phyloP scores from a whole-genome alignment of 805 yeast genomes.

The Candida michaelii region DNA sequence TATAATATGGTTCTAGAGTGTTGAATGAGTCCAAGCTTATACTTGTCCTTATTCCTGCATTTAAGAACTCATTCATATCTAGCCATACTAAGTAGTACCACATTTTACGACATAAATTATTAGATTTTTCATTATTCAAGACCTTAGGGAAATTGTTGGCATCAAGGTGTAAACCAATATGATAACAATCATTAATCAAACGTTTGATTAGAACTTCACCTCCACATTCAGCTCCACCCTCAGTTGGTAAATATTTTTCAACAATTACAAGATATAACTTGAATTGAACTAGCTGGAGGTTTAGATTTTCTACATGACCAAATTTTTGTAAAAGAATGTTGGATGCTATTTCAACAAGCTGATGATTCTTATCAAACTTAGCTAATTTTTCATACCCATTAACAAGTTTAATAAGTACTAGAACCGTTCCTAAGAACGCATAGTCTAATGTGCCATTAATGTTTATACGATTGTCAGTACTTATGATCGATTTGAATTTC shows the following conservation, averaged over 20 bases:
- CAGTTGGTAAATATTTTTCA: not conserved
- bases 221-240: constrained; percentile 4
- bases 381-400: constrained; percentile 3
- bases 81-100: constrained; percentile 8
- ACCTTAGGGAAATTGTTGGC: constrained; percentile 2
- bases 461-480: not conserved
- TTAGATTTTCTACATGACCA: not conserved
- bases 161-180: constrained; percentile 7
- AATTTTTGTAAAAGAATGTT: constrained; percentile 3
- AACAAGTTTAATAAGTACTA: constrained; percentile 3
- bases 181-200: not conserved
- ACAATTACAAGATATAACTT: not conserved
- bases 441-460: not conserved
- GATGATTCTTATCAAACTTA: constrained; percentile 1
- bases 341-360: constrained; percentile 1
- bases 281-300: constrained; percentile 5
- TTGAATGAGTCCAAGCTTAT: not conserved
- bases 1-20: not conserved
- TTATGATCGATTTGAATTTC: not conserved
- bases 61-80: constrained; percentile 1
- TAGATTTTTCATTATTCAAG: not conserved
- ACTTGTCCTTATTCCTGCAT: not conserved
- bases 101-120: constrained; percentile 7
- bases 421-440: constrained; percentile 4
- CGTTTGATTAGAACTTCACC: not conserved